Evolutionary conservation across 2,329 filamentous ascomycete genomes (phyloP).

Genomic region (Botryosphaeria dothidea): DNA sequence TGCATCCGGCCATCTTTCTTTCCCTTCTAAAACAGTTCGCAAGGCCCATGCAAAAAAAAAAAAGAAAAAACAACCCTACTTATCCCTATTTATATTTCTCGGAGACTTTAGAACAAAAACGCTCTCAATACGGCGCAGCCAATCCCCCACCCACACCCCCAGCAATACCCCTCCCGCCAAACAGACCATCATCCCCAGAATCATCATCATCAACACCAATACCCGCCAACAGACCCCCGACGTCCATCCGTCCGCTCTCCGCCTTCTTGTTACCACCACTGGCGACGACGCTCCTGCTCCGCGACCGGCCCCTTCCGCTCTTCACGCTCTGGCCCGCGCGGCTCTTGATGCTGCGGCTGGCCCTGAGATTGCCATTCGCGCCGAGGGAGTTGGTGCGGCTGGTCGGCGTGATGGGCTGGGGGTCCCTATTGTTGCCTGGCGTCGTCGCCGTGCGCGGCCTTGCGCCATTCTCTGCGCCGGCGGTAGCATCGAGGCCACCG

Average conservation of each 20-base stretch:
- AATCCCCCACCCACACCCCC: not conserved
- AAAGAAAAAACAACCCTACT: too few species aligned
- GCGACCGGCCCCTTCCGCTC: slow-evolving; percentile 28
- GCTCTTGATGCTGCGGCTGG: slow-evolving; percentile 13
- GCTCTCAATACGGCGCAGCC: not conserved
- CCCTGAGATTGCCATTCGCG: not conserved
- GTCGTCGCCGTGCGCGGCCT: not conserved
- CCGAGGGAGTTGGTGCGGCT: not conserved
- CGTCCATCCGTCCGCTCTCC: slow-evolving; percentile 29
- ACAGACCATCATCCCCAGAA: slow-evolving; percentile 26
- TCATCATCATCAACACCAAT: slow-evolving; percentile 28
- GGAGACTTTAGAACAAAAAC: not conserved
- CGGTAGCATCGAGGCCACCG: not conserved
- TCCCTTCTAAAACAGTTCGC: too few species aligned
- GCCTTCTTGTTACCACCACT: not conserved
- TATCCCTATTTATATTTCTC: too few species aligned
- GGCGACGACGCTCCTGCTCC: slow-evolving; percentile 20
- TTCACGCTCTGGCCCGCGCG: slow-evolving; percentile 25
- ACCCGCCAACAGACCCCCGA: slow-evolving; percentile 35
- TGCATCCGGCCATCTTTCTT: too few species aligned
- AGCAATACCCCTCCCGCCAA: slow-evolving; percentile 14
- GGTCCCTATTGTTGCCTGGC: not conserved
- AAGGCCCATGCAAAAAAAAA: too few species aligned
- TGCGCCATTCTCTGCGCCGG: not conserved
- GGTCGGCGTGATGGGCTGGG: not conserved